These are phyloP conservation scores for Ceratocystis colombiana DNA, from an alignment of 2,329 filamentous ascomycete species.

Conservation along the genomic window DNA sequence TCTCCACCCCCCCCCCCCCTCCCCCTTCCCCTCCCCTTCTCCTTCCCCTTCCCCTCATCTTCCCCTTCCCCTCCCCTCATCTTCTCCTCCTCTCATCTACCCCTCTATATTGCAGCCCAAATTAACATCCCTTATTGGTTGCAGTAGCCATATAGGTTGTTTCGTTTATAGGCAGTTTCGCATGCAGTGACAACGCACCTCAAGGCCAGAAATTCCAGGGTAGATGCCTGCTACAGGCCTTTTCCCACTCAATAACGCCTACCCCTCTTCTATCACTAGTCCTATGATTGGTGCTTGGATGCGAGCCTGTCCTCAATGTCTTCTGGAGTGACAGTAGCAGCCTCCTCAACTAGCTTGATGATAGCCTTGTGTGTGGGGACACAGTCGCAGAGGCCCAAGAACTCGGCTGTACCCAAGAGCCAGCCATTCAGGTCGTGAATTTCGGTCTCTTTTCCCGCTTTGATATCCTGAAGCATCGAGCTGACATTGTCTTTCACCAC, in stretches of 20 bases:
- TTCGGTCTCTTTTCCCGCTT: slow-evolving; percentile 44
- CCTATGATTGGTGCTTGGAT: slow-evolving; percentile 13
- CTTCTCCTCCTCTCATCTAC: too few relatives aligned
- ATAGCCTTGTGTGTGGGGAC: slow-evolving; percentile 36
- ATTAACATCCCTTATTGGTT: not conserved
- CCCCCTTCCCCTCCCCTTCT: not conserved
- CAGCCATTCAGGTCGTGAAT: slow-evolving; percentile 52
- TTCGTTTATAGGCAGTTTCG: not conserved
- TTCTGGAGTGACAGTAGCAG: slow-evolving; percentile 15
- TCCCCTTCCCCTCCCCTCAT: not conserved
- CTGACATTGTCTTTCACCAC: slow-evolving; percentile 44
- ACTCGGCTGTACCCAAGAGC: slow-evolving; percentile 40
- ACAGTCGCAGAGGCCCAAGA: slow-evolving; percentile 33
- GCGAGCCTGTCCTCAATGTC: slow-evolving; percentile 19
- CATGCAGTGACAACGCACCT: slow-evolving; percentile 17
- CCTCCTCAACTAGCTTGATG: slow-evolving; percentile 37
- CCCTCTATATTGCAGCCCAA: not conserved
- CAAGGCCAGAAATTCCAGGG: not conserved
- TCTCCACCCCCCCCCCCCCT: not conserved
- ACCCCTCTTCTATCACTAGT: not conserved
- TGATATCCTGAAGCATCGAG: slow-evolving; percentile 53
- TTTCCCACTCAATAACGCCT: not conserved
- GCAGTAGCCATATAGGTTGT: not conserved
- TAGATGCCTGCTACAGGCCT: not conserved
- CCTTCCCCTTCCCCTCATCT: not conserved